phyloP scores from a whole-genome alignment of 495 filamentous ascomycete genomes.

The Aspergillus funiculosus region DNA sequence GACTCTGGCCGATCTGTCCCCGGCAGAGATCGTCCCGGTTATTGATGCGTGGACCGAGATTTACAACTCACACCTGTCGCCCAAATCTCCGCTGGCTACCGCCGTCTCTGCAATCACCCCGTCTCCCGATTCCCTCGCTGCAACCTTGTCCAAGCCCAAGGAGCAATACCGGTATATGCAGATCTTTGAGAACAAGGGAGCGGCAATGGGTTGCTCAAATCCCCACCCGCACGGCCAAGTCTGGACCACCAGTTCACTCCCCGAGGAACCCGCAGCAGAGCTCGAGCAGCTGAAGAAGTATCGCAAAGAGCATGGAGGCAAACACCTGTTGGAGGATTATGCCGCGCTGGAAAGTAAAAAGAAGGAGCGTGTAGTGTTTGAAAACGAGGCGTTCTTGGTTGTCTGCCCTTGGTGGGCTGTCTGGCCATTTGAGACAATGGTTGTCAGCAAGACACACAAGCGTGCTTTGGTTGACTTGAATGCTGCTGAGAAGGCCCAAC shows the following conservation, averaged over 20 bases:
- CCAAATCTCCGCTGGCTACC: constrained; percentile 58
- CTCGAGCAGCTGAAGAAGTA: constrained; percentile 73
- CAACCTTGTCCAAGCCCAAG: constrained; percentile 48
- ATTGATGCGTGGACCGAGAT: constrained; percentile 84
- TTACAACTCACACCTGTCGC: constrained; percentile 74
- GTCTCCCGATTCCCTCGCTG: constrained; percentile 42
- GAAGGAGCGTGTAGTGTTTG: constrained; percentile 76
- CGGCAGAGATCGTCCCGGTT: constrained; percentile 64
- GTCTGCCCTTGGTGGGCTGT: constrained; percentile 95
- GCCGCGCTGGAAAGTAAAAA: constrained; percentile 75
- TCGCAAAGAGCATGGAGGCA: constrained; percentile 59
- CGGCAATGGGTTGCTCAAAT: constrained; percentile 98
- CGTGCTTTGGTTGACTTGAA: constrained; percentile 75
- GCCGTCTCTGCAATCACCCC: constrained; percentile 42
- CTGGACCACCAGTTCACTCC: constrained; percentile 86
- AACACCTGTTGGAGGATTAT: constrained; percentile 79
- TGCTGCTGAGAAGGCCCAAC: constrained; percentile 55
- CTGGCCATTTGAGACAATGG: constrained; percentile 96
- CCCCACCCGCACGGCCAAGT: constrained; percentile 96
- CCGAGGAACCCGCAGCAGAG: constrained; percentile 80
- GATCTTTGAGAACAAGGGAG: constrained; percentile 98
- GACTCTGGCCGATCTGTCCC: constrained; percentile 79
- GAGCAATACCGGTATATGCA: constrained; percentile 95
- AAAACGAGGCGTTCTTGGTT: constrained; percentile 75
- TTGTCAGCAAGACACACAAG: constrained; percentile 75